Conservation (phyloP, 805 yeast genomes). For the Cyberlindnera bimundalis region DNA sequence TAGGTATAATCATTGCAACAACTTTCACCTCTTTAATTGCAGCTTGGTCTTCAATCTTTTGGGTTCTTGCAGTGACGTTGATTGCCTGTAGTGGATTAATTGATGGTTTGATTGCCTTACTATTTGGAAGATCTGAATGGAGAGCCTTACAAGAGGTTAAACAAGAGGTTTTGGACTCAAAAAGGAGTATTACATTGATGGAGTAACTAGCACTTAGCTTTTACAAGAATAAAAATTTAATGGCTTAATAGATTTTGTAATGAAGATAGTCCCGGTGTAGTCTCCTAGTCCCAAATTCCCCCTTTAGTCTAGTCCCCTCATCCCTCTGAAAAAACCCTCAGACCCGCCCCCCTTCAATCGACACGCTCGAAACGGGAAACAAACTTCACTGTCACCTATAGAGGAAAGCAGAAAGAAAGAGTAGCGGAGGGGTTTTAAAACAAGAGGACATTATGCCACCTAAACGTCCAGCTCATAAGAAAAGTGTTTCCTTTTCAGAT, state of each 20-base stretch:
- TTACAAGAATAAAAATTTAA: too few species aligned
- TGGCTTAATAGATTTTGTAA: too few species aligned
- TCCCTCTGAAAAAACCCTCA: too few species aligned
- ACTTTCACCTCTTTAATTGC: conserved; percentile 54
- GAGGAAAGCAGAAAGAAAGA: too few species aligned
- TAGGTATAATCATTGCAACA: conserved; percentile 53
- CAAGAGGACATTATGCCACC: background rate
- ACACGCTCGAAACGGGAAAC: too few species aligned
- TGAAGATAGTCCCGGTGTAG: too few species aligned
- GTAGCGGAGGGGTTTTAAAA: too few species aligned
- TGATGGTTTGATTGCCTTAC: conserved; percentile 72
- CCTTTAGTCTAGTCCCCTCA: too few species aligned
- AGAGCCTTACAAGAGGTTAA: conserved; percentile 76
- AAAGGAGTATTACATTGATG: background rate
- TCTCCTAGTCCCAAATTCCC: too few species aligned
- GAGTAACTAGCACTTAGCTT: too few species aligned
- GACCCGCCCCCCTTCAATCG: too few species aligned
- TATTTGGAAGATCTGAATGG: conserved; percentile 78
- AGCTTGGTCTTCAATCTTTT: conserved; percentile 65
- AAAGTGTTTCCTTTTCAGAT: conserved; percentile 20
- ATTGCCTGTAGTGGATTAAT: conserved; percentile 64
- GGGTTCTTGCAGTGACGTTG: conserved; percentile 52
- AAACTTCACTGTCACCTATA: too few species aligned
- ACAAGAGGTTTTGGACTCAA: conserved; percentile 52
- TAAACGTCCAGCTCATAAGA: conserved; percentile 14